These are phyloP conservation scores for Chondrus crispus DNA, from an alignment of 23 red algal species.

Conservation along the genomic window DNA sequence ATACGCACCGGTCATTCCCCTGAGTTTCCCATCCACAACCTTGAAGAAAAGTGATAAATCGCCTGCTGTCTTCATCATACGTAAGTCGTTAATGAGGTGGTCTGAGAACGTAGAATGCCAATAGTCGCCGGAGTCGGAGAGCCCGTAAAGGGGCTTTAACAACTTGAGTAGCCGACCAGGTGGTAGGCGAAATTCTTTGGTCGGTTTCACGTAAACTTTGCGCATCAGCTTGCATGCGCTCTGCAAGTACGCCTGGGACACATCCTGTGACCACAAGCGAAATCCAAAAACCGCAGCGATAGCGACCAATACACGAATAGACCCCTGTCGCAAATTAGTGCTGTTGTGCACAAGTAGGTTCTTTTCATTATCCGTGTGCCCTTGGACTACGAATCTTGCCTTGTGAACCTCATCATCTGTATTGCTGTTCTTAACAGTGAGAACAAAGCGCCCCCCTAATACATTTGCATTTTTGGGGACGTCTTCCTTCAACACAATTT, in stretches of 20 bases:
- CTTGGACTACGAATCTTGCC: background rate
- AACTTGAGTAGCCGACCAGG: background rate
- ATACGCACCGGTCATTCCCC: background rate
- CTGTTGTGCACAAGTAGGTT: background rate
- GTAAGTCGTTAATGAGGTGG: background rate
- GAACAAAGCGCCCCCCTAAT: slow-evolving; percentile 2
- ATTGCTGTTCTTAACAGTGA: background rate
- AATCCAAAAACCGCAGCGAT: background rate
- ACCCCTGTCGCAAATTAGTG: background rate
- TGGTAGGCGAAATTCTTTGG: background rate
- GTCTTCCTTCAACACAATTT: background rate
- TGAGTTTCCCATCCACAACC: background rate
- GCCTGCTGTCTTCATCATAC: background rate
- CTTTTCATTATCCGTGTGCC: background rate
- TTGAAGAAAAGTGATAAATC: slow-evolving; percentile 13
- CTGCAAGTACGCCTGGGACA: slow-evolving; percentile 29
- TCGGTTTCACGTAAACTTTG: background rate
- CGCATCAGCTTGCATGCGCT: background rate
- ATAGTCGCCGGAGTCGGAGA: background rate
- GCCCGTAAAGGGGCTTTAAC: slow-evolving; percentile 22
- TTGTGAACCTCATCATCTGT: slow-evolving; percentile 19
- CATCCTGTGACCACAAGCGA: slow-evolving; percentile 1
- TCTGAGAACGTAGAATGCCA: slow-evolving; percentile 6
- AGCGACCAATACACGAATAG: background rate
- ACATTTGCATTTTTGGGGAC: background rate